Evolutionary conservation across 1,284 basidiomycete species (phyloP).

Genomic region (Marasmius fiardii): DNA sequence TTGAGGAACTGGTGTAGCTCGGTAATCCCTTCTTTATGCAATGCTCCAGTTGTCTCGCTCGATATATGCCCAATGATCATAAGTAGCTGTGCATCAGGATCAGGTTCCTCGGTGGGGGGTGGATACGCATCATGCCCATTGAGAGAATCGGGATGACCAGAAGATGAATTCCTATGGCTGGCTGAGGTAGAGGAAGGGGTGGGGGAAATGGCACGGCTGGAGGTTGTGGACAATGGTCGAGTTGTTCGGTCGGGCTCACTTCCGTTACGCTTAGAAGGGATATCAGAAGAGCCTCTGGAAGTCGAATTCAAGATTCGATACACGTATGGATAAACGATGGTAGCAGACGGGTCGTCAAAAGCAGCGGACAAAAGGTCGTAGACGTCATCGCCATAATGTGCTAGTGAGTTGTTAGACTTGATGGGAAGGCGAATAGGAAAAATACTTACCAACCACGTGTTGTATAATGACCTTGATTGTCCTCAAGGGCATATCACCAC

Average conservation of each 20-base stretch:
- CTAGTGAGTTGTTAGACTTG: constrained; percentile 37
- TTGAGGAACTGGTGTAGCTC: constrained; percentile 94
- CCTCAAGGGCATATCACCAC: constrained; percentile 95
- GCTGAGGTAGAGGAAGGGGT: constrained; percentile 53
- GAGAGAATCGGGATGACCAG: constrained; percentile 56
- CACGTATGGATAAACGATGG: constrained; percentile 82
- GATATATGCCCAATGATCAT: constrained; percentile 89
- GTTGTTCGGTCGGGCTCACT: constrained; percentile 32
- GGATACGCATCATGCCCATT: constrained; percentile 42
- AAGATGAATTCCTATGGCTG: constrained; percentile 50
- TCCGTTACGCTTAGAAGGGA: constrained; percentile 36
- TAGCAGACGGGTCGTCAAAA: constrained; percentile 80
- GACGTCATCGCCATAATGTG: constrained; percentile 76
- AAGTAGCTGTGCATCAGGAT: constrained; percentile 76
- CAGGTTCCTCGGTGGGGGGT: constrained; percentile 64
- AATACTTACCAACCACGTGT: constrained; percentile 82
- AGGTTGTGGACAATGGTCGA: constrained; percentile 51
- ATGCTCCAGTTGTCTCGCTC: constrained; percentile 78
- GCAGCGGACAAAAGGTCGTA: constrained; percentile 77
- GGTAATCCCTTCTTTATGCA: constrained; percentile 91
- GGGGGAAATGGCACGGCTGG: constrained; percentile 63
- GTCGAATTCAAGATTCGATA: constrained; percentile 80
- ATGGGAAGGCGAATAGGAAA: constrained; percentile 10
- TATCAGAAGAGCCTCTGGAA: constrained; percentile 39
- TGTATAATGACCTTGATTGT: constrained; percentile 98